A percentile compares a stretch with the other conserved stretches of the same genome.
Evolutionary conservation across 768 basidiomycete species (phyloP).

Genomic region (Mycena indigotica): DNA sequence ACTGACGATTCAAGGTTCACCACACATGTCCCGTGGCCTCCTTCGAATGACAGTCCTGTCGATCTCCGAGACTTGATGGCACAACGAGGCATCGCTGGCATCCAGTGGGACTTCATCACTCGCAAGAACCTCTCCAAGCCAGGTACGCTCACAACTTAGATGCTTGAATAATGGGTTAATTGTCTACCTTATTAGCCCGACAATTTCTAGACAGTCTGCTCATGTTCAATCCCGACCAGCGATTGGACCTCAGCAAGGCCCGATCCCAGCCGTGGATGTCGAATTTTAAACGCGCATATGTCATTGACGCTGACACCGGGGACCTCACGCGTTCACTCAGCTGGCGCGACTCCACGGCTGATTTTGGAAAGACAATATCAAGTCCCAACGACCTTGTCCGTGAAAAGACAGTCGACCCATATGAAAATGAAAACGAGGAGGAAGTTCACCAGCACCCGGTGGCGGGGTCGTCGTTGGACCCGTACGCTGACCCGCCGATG

Average conservation of each 20-base stretch:
- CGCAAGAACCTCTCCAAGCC: not conserved
- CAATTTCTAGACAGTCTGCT: constrained; percentile 59
- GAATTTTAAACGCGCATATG: not conserved
- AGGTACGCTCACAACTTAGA: not conserved
- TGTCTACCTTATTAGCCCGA: constrained; percentile 34
- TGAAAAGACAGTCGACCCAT: constrained; percentile 16
- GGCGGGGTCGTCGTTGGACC: no score
- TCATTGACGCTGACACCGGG: not conserved
- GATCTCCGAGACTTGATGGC: not conserved
- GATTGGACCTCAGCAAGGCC: constrained; percentile 57
- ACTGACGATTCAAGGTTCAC: constrained; percentile 12
- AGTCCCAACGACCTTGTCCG: not conserved
- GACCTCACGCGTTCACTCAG: not conserved
- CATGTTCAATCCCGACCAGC: constrained; percentile 46
- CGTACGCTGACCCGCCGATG: not conserved
- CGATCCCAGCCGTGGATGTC: constrained; percentile 56
- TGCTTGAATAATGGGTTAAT: not conserved
- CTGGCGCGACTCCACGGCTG: not conserved
- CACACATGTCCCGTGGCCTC: not conserved
- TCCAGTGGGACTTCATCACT: constrained; percentile 5
- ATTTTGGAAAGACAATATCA: not conserved
- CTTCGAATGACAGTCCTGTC: not conserved
- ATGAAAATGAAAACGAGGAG: not conserved
- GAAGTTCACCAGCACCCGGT: not conserved
- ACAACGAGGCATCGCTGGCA: not conserved